Evolutionary conservation across 108 stramenopile species (phyloP).

Genomic region (Phaeodactylum tricornutum): DNA sequence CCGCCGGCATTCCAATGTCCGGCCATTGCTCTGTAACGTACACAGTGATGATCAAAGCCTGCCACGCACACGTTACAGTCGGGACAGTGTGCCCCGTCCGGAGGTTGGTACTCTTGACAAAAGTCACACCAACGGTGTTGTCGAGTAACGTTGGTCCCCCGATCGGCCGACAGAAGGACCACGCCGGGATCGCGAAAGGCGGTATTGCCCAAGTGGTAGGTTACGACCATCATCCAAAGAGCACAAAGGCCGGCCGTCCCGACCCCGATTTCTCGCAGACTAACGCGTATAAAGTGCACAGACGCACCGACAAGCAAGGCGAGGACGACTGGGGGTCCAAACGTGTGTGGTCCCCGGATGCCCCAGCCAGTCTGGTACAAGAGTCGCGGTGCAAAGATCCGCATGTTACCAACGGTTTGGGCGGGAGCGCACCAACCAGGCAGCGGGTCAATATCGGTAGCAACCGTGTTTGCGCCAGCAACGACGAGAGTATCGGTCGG

Average conservation of each 20-base stretch:
- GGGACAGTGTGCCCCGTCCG: constrained; percentile 73
- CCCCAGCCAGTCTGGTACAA: constrained; percentile 45
- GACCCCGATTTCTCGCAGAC: constrained; percentile 23
- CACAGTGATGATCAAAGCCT: constrained; percentile 89
- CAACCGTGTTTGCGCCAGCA: not conserved
- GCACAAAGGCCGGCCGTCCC: constrained; percentile 37
- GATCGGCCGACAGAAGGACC: constrained; percentile 8
- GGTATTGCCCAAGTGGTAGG: constrained; percentile 29
- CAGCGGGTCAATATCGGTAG: not conserved
- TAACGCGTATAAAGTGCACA: constrained; percentile 20
- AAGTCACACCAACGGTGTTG: constrained; percentile 59
- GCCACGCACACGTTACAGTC: constrained; percentile 84
- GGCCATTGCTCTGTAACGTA: too few relatives aligned
- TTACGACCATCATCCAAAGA: constrained; percentile 25
- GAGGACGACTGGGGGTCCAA: constrained; percentile 56
- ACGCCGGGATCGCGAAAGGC: constrained; percentile 61
- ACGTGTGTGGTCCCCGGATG: constrained; percentile 68
- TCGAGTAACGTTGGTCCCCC: constrained; percentile 3
- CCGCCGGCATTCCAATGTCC: too few relatives aligned
- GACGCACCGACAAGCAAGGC: constrained; percentile 33
- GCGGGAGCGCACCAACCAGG: not conserved
- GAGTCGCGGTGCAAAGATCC: constrained; percentile 39
- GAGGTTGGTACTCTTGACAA: constrained; percentile 67
- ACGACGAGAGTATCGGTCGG: constrained; percentile 2
- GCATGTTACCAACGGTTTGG: constrained; percentile 38